Percentiles rank a stretch among this genome's conserved stretches.
Evolutionary conservation across 352 stramenopile genomes (phyloP).

Genomic region (Peronosclerospora sorghi): DNA sequence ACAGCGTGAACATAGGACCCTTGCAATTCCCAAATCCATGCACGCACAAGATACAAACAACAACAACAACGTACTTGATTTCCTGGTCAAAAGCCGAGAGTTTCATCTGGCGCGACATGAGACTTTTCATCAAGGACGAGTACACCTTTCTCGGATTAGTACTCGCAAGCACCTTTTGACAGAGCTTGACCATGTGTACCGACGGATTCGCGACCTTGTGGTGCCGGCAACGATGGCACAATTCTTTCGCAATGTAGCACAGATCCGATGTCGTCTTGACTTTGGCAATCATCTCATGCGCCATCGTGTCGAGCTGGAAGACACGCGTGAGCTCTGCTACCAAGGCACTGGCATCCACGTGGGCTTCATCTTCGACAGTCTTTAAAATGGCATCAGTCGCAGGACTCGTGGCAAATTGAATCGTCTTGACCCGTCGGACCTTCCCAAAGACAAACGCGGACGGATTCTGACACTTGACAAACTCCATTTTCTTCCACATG

Average conservation of each 20-base stretch:
- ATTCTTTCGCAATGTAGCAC: conserved; percentile 62
- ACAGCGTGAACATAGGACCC: too few relatives aligned
- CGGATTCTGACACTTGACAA: conserved; percentile 47
- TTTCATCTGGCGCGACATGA: conserved; percentile 80
- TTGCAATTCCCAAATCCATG: too few relatives aligned
- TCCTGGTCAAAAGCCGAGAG: conserved; percentile 63
- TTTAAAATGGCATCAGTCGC: conserved; percentile 47
- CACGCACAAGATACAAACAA: conserved; percentile 1
- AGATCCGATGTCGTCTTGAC: conserved; percentile 46
- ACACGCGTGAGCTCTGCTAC: conserved; percentile 54
- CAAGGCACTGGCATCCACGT: conserved; percentile 39
- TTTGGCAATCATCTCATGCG: conserved; percentile 51
- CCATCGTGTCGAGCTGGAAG: conserved; percentile 78
- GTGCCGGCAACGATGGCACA: conserved; percentile 65
- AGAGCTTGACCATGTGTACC: conserved; percentile 74
- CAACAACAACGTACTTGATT: conserved; percentile 41
- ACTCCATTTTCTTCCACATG: conserved; percentile 79
- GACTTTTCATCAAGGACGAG: conserved; percentile 78
- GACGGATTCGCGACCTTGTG: conserved; percentile 79
- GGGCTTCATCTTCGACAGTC: conserved; percentile 44
- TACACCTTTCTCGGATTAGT: conserved; percentile 75
- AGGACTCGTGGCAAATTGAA: conserved; percentile 52
- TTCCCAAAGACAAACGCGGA: conserved; percentile 68
- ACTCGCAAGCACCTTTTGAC: conserved; percentile 54
- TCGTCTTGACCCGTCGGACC: conserved; percentile 51